phyloP scores from a whole-genome alignment of 345 rosid genomes.

The Aurinia saxatilis region DNA sequence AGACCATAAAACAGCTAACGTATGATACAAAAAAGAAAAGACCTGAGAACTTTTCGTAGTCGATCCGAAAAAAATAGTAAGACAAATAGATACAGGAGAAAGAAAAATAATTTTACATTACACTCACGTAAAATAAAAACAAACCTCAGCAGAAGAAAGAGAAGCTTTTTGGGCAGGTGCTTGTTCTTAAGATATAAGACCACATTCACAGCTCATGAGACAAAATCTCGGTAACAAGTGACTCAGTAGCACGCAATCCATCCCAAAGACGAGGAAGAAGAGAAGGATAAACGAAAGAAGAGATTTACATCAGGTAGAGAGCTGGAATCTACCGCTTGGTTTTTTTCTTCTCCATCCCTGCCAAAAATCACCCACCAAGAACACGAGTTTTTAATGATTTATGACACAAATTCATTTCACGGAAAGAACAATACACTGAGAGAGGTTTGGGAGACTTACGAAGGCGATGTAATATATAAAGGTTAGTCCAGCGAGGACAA shows the following conservation, averaged over 20 bases:
- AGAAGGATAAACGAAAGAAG: background rate
- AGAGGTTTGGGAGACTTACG: constrained; percentile 36
- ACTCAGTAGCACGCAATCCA: background rate
- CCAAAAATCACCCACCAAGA: background rate
- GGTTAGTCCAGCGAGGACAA: constrained; percentile 77
- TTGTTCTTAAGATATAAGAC: constrained; percentile 9
- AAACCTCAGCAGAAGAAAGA: constrained; percentile 13
- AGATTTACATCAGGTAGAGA: constrained; percentile 41
- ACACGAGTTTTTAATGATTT: background rate
- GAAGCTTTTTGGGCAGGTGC: constrained; percentile 20
- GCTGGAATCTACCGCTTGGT: constrained; percentile 72
- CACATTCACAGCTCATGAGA: background rate
- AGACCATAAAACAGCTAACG: background rate
- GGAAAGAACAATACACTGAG: background rate
- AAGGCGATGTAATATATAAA: constrained; percentile 73
- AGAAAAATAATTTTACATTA: constrained; percentile 3
- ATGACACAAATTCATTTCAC: background rate
- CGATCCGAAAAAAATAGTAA: background rate
- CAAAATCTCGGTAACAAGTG: background rate
- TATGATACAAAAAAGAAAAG: background rate
- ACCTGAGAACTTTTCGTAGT: background rate
- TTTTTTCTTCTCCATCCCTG: constrained; percentile 96
- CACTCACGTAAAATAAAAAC: constrained; percentile 8
- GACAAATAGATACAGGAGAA: constrained; percentile 9
- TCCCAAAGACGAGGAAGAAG: constrained; percentile 13